These are phyloP conservation scores for Craspedostauros australis DNA, from an alignment of 108 stramenopile species.

Conservation along the genomic window DNA sequence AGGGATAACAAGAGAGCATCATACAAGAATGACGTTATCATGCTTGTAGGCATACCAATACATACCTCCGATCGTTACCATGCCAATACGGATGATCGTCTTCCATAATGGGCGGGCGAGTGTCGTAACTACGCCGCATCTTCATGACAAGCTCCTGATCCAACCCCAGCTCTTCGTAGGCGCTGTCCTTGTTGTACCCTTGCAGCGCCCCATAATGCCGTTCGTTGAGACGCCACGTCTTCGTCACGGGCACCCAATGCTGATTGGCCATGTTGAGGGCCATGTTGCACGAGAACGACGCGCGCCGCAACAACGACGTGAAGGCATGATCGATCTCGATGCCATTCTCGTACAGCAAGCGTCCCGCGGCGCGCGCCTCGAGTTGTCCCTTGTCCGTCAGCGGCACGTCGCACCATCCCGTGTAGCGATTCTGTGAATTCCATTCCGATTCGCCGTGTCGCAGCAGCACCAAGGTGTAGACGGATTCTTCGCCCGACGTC, in stretches of 20 bases:
- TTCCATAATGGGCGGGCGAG: constrained; percentile 65
- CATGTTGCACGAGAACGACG: constrained; percentile 73
- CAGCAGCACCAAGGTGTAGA: constrained; percentile 69
- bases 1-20: too few species aligned
- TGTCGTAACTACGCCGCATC: constrained; percentile 71
- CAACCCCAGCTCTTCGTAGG: constrained; percentile 55
- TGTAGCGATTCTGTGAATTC: constrained; percentile 72
- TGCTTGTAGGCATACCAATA: too few species aligned
- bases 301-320: constrained; percentile 70
- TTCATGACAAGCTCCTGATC: constrained; percentile 83
- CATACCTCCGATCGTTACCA: constrained; percentile 66
- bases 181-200: constrained; percentile 80
- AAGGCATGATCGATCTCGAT: constrained; percentile 83
- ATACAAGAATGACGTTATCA: too few species aligned
- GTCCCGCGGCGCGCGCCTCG: constrained; percentile 72
- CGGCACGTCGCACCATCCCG: constrained; percentile 81
- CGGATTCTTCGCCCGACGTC: constrained; percentile 62
- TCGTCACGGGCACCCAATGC: constrained; percentile 81
- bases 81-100: constrained; percentile 87
- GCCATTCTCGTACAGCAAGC: constrained; percentile 67
- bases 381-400: constrained; percentile 62
- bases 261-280: constrained; percentile 67
- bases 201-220: constrained; percentile 83
- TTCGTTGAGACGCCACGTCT: constrained; percentile 83
- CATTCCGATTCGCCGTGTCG: constrained; percentile 83